Percentiles rank a stretch among this genome's conserved stretches.
Evolutionary conservation across 495 filamentous ascomycete species (phyloP).

Genomic region (Talaromyces adpressus): DNA sequence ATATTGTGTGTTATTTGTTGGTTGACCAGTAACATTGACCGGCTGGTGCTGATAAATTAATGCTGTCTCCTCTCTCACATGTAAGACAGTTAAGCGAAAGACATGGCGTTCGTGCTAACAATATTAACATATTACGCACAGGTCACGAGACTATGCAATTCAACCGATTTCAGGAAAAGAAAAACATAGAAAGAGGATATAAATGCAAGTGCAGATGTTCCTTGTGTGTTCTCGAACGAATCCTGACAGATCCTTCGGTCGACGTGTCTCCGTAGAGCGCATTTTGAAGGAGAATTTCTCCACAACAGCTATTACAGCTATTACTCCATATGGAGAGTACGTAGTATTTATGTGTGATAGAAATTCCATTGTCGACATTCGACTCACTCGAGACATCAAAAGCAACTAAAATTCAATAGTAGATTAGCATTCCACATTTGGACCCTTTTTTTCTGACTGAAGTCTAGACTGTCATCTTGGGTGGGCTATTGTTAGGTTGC

Average conservation of each 20-base stretch:
- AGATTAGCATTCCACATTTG: not conserved
- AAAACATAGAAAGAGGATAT: not conserved
- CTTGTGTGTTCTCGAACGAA: not conserved
- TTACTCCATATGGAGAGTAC: not conserved
- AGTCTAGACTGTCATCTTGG: not conserved
- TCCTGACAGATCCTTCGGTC: not conserved
- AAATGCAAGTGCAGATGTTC: not conserved
- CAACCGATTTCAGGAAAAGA: not conserved
- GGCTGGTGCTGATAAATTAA: not conserved
- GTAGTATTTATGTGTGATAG: not conserved
- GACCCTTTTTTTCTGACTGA: not conserved
- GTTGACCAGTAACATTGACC: not conserved
- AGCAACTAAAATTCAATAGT: not conserved
- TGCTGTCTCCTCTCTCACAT: not conserved
- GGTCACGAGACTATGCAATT: not conserved
- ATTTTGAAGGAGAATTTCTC: too few relatives aligned
- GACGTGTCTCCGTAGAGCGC: not conserved
- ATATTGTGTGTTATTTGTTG: not conserved
- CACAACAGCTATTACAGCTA: too few relatives aligned
- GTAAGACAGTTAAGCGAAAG: not conserved
- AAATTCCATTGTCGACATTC: not conserved
- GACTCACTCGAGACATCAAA: not conserved
- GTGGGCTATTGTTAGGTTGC: not conserved
- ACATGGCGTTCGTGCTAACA: not conserved
- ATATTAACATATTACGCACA: not conserved